Evolutionary conservation across 768 basidiomycete species (phyloP).

Genomic region (Lactarius akahatsu): DNA sequence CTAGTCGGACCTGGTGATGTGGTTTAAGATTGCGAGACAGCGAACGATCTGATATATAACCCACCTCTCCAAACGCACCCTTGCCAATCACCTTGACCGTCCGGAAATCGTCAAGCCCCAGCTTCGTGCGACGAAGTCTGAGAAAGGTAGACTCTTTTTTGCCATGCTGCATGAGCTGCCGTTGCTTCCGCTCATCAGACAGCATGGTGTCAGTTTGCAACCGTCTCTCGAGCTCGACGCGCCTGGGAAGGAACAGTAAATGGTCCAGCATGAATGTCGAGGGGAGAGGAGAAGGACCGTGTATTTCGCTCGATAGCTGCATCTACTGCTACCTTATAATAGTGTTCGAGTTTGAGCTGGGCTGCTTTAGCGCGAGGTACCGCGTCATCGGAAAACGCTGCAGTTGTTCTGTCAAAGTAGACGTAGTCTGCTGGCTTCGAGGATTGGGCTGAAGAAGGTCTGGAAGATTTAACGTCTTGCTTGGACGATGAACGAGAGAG

Average conservation of each 20-base stretch:
- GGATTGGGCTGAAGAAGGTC: conserved; percentile 30
- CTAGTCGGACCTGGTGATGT: conserved; percentile 70
- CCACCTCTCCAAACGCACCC: conserved; percentile 96
- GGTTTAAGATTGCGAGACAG: neutral
- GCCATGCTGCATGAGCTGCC: conserved; percentile 79
- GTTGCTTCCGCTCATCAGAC: conserved; percentile 82
- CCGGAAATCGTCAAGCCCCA: conserved; percentile 89
- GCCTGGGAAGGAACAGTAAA: conserved; percentile 47
- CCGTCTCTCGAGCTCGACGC: conserved; percentile 82
- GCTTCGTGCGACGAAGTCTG: conserved; percentile 81
- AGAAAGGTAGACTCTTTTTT: conserved; percentile 89
- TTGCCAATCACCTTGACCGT: conserved; percentile 99
- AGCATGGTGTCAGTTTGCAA: conserved; percentile 66
- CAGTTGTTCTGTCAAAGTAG: conserved; percentile 82
- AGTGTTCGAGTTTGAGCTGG: conserved; percentile 94
- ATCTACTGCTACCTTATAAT: conserved; percentile 96
- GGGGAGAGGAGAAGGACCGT: conserved; percentile 47
- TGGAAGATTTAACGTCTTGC: conserved; percentile 26
- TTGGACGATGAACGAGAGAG: conserved; percentile 29
- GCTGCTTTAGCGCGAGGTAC: conserved; percentile 84
- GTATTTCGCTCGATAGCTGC: conserved; percentile 91
- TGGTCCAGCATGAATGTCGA: neutral
- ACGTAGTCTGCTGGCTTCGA: conserved; percentile 75
- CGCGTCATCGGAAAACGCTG: conserved; percentile 77
- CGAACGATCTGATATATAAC: conserved; percentile 28